A percentile compares a stretch with the other conserved stretches of the same genome.
These are phyloP conservation scores for Trifolium pratense DNA, from an alignment of 306 rosid species.

Conservation along the genomic window DNA sequence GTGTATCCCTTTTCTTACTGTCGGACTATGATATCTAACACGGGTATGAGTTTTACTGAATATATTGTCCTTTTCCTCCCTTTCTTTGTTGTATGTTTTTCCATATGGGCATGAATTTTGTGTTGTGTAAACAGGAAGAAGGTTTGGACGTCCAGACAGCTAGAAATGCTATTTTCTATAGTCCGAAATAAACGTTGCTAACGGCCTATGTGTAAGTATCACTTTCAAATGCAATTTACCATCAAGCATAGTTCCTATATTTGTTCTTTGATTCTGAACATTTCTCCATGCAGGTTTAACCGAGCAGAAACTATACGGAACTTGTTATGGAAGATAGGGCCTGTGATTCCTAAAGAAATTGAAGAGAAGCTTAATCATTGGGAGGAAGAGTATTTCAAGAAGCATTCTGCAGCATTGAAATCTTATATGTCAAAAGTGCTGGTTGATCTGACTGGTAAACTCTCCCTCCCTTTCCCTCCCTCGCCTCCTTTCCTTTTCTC, in stretches of 20 bases:
- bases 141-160: slow-evolving; percentile 82
- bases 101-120: slow-evolving; percentile 4
- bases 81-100: background rate
- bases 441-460: slow-evolving; percentile 81
- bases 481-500: background rate
- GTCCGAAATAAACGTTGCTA: slow-evolving; percentile 89
- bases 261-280: slow-evolving; percentile 24
- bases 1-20: background rate
- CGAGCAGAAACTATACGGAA: slow-evolving; percentile 68
- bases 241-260: background rate
- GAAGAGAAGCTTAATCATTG: slow-evolving; percentile 72
- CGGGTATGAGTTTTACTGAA: too few relatives aligned
- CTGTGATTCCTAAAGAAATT: slow-evolving; percentile 72
- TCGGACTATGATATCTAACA: too few relatives aligned
- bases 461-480: slow-evolving; percentile 24
- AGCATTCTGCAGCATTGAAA: slow-evolving; percentile 68
- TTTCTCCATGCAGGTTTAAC: slow-evolving; percentile 57
- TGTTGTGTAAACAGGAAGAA: slow-evolving; percentile 61
- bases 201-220: slow-evolving; percentile 72
- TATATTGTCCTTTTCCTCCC: background rate
- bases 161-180: slow-evolving; percentile 79
- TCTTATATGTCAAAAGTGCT: slow-evolving; percentile 63
- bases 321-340: slow-evolving; percentile 85
- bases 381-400: slow-evolving; percentile 79
- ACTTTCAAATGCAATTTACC: slow-evolving; percentile 33